These are phyloP conservation scores for Magnusiomyces magnusii DNA, from an alignment of 1,139 yeast species.

Conservation along the genomic window DNA sequence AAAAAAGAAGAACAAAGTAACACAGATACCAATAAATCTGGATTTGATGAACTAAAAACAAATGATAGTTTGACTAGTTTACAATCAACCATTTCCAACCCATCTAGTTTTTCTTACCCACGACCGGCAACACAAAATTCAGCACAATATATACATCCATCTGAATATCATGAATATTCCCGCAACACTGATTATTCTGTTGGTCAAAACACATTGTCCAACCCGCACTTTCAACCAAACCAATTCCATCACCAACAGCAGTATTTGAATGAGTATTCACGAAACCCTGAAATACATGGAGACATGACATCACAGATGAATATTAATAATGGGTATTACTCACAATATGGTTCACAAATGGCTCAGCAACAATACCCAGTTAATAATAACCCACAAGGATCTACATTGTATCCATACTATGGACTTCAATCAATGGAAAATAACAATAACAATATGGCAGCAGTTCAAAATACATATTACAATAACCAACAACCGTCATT, in stretches of 20 bases:
- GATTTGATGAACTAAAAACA: no score
- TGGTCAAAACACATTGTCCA: no score
- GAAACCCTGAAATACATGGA: background rate
- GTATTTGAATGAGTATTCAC: background rate
- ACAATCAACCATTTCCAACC: background rate
- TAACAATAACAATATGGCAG: no score
- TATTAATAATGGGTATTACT: background rate
- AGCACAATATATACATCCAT: background rate
- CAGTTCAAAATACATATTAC: no score
- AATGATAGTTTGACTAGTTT: background rate
- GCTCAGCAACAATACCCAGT: no score
- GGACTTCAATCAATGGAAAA: no score
- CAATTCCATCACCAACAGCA: background rate
- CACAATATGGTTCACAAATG: background rate
- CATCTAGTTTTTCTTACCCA: background rate
- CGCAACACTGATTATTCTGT: background rate
- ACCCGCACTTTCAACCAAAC: background rate
- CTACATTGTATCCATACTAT: no score
- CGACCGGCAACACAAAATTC: background rate
- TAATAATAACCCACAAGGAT: no score
- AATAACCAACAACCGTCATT: no score
- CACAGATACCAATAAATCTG: no score
- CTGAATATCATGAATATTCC: slow-evolving; percentile 4
- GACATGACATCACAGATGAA: background rate
- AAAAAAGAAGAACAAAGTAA: no score